phyloP scores from a whole-genome alignment of 768 basidiomycete genomes.

The Psilocybe cyanescens region DNA sequence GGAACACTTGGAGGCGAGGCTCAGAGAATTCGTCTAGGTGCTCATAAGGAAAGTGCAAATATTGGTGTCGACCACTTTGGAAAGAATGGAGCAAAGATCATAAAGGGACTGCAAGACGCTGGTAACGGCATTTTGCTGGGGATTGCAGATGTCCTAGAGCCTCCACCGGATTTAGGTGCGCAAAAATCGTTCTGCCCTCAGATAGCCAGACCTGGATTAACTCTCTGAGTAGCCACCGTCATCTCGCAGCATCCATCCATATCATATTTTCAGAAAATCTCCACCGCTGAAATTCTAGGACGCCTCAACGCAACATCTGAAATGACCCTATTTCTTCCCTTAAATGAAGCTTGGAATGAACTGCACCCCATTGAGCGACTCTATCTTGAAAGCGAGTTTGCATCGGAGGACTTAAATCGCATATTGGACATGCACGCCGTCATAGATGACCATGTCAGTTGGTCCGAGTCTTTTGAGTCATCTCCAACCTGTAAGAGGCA shows the following conservation, averaged over 20 bases:
- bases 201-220: constrained; percentile 1
- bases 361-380: constrained; percentile 79
- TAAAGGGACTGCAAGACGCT: constrained; percentile 59
- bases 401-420: constrained; percentile 74
- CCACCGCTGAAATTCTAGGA: constrained; percentile 59
- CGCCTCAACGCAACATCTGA: constrained; percentile 69
- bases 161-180: constrained; percentile 78
- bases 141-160: constrained; percentile 71
- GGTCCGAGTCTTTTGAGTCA: constrained; percentile 64
- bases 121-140: constrained; percentile 82
- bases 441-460: constrained; percentile 57
- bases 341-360: constrained; percentile 81
- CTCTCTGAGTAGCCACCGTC: constrained; percentile 53
- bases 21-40: constrained; percentile 74
- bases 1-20: constrained; percentile 82
- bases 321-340: constrained; percentile 88
- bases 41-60: constrained; percentile 49
- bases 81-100: constrained; percentile 68
- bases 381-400: constrained; percentile 90
- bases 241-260: constrained; percentile 61
- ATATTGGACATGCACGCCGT: constrained; percentile 84
- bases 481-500: constrained; percentile 54
- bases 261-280: constrained; percentile 75
- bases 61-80: constrained; percentile 84
- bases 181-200: constrained; percentile 9